Base-by-base conservation (phyloP, 208 protist species). In the Acanthamoeba healyi region DNA sequence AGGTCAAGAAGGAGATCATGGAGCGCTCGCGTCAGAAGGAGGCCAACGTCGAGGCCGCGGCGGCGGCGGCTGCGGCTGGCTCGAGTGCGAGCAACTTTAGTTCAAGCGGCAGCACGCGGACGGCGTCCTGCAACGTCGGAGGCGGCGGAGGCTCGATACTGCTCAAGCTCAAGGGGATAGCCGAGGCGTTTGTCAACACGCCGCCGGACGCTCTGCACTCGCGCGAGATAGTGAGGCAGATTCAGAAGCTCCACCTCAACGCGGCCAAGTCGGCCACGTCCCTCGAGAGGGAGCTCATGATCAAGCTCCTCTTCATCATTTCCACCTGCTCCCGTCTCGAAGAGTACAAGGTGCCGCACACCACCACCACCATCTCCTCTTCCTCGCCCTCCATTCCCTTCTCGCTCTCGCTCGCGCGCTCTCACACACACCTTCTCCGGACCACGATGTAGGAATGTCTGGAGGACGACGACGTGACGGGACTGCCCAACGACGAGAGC, bases 261-360 rank as follows among this genome's bases (percentile, higher is more conserved):
- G 67, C 67, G 58, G 34, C 70, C 40, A n/a, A 87, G 79, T 40
- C 40, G 6, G 79, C 79, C 40, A 87, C 79, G 10, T 61, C 40
- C 26, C 79, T 87, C n/a, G 79, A 87, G 26, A 49, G 49, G 9
- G 79, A 87, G 46, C 79, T 87, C 79, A 87, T 87, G 79, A 87
- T 87, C 29, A 87, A 87, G 79, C 79, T 87, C 29, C 79, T 87
- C n/a, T 87, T 87, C 79, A 87, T 87, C 79, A 87, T 87, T 58
- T 87, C 79, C 44, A 61, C 49, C 1, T 87, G 79, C 49, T 87
- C 79, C 32, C 79, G 79, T 58, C 49, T 87, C 17, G 79, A 87
- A 29, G 79, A 87, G 19, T 87, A 87, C 49, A 51, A 61, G 49
- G 79, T 87, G 19, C 42, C 29, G 7, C 32, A 6, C 32, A 22